Conservation (phyloP, 192 early-diverging fungal species). For the Coemansia pectinata region DNA sequence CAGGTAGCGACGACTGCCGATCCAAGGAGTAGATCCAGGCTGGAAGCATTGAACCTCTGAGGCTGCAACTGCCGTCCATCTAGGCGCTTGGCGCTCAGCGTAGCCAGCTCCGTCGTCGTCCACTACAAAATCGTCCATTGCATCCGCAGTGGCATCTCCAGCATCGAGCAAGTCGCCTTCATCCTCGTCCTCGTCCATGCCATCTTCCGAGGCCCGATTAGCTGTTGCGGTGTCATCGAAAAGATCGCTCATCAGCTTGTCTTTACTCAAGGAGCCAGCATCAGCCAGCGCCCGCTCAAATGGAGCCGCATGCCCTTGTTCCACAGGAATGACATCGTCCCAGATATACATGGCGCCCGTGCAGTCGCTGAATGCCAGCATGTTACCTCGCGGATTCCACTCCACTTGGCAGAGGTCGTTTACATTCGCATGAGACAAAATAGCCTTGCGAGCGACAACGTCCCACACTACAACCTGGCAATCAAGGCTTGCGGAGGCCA, state of each 20-base stretch:
- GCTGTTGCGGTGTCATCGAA: conserved; percentile 28
- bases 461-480: conserved; percentile 68
- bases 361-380: conserved; percentile 61
- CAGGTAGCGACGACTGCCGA: conserved; percentile 61
- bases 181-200: conserved; percentile 15
- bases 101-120: conserved; percentile 87
- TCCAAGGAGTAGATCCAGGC: conserved; percentile 74
- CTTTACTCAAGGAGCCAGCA: neutral
- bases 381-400: conserved; percentile 71
- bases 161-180: conserved; percentile 16
- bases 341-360: conserved; percentile 59
- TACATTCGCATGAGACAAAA: conserved; percentile 40
- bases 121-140: conserved; percentile 81
- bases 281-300: conserved; percentile 14
- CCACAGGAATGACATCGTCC: conserved; percentile 58
- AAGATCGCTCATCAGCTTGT: conserved; percentile 55
- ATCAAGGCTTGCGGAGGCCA: conserved; percentile 58
- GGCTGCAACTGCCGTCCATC: conserved; percentile 21
- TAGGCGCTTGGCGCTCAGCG: conserved; percentile 42
- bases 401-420: conserved; percentile 58
- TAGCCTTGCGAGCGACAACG: conserved; percentile 51
- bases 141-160: conserved; percentile 57
- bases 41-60: conserved; percentile 65
- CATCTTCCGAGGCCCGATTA: conserved; percentile 8
- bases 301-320: conserved; percentile 44